Percentiles rank a stretch among this genome's conserved stretches.
Conservation (phyloP, 345 rosid genomes). For the Kandelia obovata region DNA sequence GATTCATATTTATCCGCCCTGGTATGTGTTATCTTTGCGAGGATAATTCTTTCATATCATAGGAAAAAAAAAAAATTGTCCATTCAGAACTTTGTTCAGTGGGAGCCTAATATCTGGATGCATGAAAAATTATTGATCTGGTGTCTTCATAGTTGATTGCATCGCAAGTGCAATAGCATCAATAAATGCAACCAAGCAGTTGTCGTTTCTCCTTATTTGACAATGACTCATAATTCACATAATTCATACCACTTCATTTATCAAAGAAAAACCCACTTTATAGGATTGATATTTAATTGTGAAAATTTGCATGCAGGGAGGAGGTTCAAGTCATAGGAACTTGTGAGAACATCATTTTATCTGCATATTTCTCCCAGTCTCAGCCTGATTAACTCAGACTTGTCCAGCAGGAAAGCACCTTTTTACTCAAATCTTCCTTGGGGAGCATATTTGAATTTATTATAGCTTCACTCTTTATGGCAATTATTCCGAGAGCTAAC, state of each 20-base stretch:
- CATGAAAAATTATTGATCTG: not conserved
- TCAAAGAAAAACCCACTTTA: not conserved
- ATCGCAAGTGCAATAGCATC: not conserved
- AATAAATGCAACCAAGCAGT: not conserved
- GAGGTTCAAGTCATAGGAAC: slow-evolving; percentile 45
- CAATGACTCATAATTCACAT: not conserved
- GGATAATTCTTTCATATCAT: not conserved
- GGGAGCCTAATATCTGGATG: not conserved
- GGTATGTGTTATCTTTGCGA: slow-evolving; percentile 36
- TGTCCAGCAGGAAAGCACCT: not conserved
- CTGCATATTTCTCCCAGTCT: slow-evolving; percentile 47
- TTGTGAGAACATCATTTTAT: slow-evolving; percentile 45
- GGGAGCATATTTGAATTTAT: too few species aligned
- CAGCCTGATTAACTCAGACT: slow-evolving; percentile 14
- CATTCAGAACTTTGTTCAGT: not conserved
- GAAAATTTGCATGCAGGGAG: slow-evolving; percentile 51
- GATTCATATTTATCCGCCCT: slow-evolving; percentile 59
- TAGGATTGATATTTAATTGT: not conserved
- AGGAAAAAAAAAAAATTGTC: not conserved
- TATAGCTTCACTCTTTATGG: too few species aligned
- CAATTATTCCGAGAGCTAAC: too few species aligned
- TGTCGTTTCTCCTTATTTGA: not conserved
- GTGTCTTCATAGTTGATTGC: not conserved
- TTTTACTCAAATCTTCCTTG: too few species aligned
- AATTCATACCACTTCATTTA: not conserved